Conservation (phyloP, 805 yeast species). For the Hanseniaspora guilliermondii region DNA sequence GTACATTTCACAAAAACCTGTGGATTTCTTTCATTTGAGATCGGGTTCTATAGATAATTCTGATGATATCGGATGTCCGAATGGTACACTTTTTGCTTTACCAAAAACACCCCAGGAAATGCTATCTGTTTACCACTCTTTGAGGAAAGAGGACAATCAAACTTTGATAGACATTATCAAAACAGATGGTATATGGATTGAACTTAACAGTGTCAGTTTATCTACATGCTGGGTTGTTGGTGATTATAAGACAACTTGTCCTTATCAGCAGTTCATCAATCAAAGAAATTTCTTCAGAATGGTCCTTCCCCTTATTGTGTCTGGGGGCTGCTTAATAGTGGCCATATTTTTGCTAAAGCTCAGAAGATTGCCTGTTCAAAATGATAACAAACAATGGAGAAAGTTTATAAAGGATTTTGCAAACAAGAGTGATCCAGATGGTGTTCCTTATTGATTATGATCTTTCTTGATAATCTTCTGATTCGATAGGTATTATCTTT, state of each 20-base stretch:
- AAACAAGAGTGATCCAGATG: conserved; percentile 61
- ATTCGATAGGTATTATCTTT: neutral
- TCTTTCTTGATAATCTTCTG: neutral
- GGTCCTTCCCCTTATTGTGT: conserved; percentile 54
- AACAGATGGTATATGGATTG: conserved; percentile 50
- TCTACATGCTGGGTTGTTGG: conserved; percentile 76
- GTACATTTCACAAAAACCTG: conserved; percentile 28
- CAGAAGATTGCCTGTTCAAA: conserved; percentile 55
- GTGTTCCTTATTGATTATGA: conserved; percentile 56
- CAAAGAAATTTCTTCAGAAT: conserved; percentile 46
- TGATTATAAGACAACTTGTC: conserved; percentile 66
- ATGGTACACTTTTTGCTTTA: conserved; percentile 30
- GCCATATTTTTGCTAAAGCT: conserved; percentile 45
- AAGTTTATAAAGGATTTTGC: conserved; percentile 38
- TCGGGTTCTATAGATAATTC: conserved; percentile 20
- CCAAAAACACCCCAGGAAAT: conserved; percentile 45
- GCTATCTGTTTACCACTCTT: conserved; percentile 13
- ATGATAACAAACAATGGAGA: conserved; percentile 56
- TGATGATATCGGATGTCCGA: conserved; percentile 28
- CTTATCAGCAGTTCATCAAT: conserved; percentile 50
- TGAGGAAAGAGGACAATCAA: conserved; percentile 18
- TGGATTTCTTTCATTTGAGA: conserved; percentile 35
- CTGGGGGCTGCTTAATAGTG: conserved; percentile 41
- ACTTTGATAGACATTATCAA: conserved; percentile 1
- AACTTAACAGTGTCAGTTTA: conserved; percentile 63